Percentiles rank a stretch among this genome's conserved stretches.
phyloP scores from a whole-genome alignment of 306 rosid species.

The Corylus avellana region DNA sequence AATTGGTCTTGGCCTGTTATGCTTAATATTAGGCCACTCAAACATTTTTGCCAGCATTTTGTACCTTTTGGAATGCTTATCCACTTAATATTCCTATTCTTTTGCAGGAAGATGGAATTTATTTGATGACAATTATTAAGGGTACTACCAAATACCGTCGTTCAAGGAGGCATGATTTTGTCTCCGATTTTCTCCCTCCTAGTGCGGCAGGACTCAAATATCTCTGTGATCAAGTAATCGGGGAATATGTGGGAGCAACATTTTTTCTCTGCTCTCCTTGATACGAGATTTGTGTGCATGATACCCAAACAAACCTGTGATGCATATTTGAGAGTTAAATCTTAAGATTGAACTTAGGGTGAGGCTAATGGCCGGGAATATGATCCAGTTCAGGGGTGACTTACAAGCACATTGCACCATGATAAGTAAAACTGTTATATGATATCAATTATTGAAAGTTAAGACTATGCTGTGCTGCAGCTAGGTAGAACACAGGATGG shows the following conservation, averaged over 20 bases:
- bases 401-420: not conserved
- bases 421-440: not conserved
- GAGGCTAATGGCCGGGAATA: not conserved
- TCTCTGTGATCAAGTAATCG: constrained; percentile 50
- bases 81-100: not conserved
- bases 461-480: not conserved
- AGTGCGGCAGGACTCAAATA: constrained; percentile 59
- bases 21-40: not conserved
- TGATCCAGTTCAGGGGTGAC: constrained; percentile 3
- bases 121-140: constrained; percentile 78
- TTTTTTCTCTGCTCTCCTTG: not conserved
- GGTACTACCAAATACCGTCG: constrained; percentile 73
- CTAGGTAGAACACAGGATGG: not conserved
- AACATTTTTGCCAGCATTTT: not conserved
- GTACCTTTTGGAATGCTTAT: not conserved
- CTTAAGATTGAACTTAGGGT: not conserved
- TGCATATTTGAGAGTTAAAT: not conserved
- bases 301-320: not conserved
- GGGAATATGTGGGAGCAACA: constrained; percentile 47
- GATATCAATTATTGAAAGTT: not conserved
- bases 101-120: constrained; percentile 81
- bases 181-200: constrained; percentile 73
- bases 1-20: not conserved
- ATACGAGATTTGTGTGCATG: not conserved
- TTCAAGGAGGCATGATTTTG: constrained; percentile 55